Conservation (phyloP, 1,139 yeast species). For the Casaregolazyma lundiana region DNA sequence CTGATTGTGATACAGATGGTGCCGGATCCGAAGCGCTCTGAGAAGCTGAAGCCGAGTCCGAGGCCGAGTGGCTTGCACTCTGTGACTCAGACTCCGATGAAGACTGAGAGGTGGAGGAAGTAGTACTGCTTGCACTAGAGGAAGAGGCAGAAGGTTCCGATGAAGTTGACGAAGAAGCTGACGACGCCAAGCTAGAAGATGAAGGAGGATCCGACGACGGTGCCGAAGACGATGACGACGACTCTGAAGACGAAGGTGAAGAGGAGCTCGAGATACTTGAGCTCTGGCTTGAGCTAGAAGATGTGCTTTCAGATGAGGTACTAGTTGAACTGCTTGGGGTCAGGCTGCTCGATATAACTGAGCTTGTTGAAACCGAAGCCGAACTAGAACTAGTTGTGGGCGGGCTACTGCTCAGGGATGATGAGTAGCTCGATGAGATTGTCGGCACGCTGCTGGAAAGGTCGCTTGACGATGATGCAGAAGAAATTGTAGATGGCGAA, state of each 20-base stretch:
- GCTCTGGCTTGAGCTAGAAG: not conserved
- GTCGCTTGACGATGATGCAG: not conserved
- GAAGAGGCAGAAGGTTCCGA: not conserved
- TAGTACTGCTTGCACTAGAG: not conserved
- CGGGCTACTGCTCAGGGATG: too few species aligned
- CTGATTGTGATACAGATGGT: too few species aligned
- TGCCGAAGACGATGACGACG: constrained; percentile 10
- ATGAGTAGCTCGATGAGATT: not conserved
- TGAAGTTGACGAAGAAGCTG: constrained; percentile 1
- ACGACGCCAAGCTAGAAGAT: constrained; percentile 4
- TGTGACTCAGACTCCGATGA: not conserved
- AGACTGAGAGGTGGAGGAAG: not conserved
- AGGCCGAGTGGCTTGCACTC: not conserved
- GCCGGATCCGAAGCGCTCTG: not conserved
- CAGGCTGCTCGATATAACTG: not conserved
- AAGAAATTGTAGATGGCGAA: not conserved
- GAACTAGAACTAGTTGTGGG: not conserved
- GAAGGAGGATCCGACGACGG: constrained; percentile 5
- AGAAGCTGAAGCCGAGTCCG: not conserved
- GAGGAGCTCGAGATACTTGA: not conserved
- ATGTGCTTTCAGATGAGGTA: not conserved
- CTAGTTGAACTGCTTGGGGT: not conserved
- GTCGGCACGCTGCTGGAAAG: not conserved
- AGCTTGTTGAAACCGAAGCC: not conserved
- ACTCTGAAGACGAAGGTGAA: constrained; percentile 13